Base-by-base conservation (phyloP, 345 rosid genomes). In the Eucalyptus lansdowneana region DNA sequence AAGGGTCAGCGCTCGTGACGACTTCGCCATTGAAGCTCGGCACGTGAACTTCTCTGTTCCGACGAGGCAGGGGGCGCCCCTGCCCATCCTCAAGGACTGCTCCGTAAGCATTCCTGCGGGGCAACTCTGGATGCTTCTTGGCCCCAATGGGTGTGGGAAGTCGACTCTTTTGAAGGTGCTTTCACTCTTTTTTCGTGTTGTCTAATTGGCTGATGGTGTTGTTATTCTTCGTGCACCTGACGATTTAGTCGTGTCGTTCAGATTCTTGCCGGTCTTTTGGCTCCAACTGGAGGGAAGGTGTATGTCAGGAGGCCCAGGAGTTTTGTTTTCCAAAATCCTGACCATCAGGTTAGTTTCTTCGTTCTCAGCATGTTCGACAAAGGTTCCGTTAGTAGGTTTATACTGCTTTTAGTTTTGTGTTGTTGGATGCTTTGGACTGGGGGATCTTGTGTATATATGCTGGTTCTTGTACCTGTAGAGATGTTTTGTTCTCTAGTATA, bases 131-230 rank as follows among this genome's bases (percentile, higher is more conserved):
- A 97, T 97, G 99, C 93, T 97, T 92, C 99, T 97, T 89, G 99
- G 99, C 19, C 99, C 99, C 69, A 97, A 97, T 90, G 99, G 99
- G 25, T 97, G 98, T 90, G 99, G 99, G 1, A 97, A 97, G 94
- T 97, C 99, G 88, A 97, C 99, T 72, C 98, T 97, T 92, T 94
- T 97, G 91, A 97, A 97, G 98, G 99, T 97, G 62, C 85, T 37
- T 80, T 40, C 6, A 11, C 27, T 86, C 29, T 19, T 9, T 56
- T 9, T 53, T 2, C n/a, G 2, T 19, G 24, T 37, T 58, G 80
- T 42, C 56, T 40, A 49, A 49, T 49, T 56, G 25, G 72, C 51
- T 50, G 88, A 87, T 69, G 5, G 12, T 87, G 54, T 15, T 89
- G 54, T 15, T 62, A 25, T 89, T 65, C 62, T 51, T 89, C 31